These are phyloP conservation scores for Carex arenaria DNA, from an alignment of 202 grass and related monocot genomes.

Conservation along the genomic window DNA sequence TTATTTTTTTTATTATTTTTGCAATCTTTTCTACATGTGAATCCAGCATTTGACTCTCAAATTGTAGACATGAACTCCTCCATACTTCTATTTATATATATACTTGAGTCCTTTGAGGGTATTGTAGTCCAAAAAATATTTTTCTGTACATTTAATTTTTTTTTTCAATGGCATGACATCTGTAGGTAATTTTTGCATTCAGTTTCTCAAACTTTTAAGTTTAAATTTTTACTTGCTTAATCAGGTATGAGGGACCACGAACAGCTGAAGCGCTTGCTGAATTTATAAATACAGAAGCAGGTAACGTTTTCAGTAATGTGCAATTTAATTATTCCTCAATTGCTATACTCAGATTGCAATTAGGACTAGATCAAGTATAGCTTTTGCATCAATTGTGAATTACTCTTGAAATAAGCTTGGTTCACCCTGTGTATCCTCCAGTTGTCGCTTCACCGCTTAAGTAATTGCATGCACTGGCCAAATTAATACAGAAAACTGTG, in stretches of 20 bases:
- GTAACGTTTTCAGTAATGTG: conserved; percentile 28
- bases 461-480: background rate
- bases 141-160: background rate
- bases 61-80: background rate
- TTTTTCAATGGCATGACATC: background rate
- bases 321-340: background rate
- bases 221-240: conserved; percentile 6
- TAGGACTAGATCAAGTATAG: background rate
- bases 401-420: background rate
- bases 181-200: background rate
- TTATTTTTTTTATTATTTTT: background rate
- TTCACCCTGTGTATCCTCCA: background rate
- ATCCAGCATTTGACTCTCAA: background rate
- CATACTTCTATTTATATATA: background rate
- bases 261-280: conserved; percentile 73
- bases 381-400: background rate
- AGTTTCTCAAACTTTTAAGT: background rate
- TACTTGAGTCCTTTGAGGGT: background rate
- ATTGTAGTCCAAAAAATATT: background rate
- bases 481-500: background rate
- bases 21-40: background rate
- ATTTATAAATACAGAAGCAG: conserved; percentile 92
- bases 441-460: background rate
- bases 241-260: conserved; percentile 84
- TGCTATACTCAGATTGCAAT: background rate